Conservation (phyloP, 768 basidiomycete species). For the Russula virescens region DNA sequence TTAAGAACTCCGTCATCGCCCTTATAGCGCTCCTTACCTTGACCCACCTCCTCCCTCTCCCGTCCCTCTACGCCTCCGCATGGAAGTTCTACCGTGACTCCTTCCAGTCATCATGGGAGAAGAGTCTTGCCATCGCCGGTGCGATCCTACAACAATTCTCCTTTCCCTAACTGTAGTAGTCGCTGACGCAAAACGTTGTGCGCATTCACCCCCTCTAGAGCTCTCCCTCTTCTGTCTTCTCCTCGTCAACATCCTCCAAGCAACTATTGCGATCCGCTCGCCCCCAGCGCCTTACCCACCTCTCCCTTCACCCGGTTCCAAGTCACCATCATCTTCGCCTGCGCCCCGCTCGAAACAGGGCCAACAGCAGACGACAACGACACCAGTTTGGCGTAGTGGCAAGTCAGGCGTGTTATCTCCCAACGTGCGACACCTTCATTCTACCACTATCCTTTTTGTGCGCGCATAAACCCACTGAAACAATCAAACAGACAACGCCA, state of each 20-base stretch:
- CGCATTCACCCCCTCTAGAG: slow-evolving; percentile 1
- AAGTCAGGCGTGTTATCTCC: slow-evolving; percentile 15
- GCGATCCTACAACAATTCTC: neutral
- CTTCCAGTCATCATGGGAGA: slow-evolving; percentile 20
- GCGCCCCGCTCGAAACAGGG: neutral
- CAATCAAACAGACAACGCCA: slow-evolving; percentile 16
- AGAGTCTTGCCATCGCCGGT: slow-evolving; percentile 13
- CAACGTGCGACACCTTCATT: slow-evolving; percentile 8
- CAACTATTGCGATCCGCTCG: slow-evolving; percentile 15
- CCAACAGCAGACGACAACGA: neutral
- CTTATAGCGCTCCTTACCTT: slow-evolving; percentile 14
- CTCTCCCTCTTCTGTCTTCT: slow-evolving; percentile 8
- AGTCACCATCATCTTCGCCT: neutral
- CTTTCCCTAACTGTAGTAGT: neutral
- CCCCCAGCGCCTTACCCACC: slow-evolving; percentile 16
- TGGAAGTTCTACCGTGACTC: slow-evolving; percentile 22
- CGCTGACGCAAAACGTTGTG: neutral
- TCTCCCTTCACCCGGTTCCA: slow-evolving; percentile 17
- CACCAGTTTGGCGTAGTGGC: slow-evolving; percentile 12
- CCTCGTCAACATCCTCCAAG: slow-evolving; percentile 19
- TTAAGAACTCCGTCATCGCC: slow-evolving; percentile 16
- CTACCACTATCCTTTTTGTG: too few relatives aligned
- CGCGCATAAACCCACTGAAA: neutral
- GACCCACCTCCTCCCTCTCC: slow-evolving; percentile 24
- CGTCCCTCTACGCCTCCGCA: slow-evolving; percentile 19